Evolutionary conservation across 2,329 filamentous ascomycete species (phyloP), one percentile per base, ranked within the genome.

Genomic region (Pyricularia sp.): DNA sequence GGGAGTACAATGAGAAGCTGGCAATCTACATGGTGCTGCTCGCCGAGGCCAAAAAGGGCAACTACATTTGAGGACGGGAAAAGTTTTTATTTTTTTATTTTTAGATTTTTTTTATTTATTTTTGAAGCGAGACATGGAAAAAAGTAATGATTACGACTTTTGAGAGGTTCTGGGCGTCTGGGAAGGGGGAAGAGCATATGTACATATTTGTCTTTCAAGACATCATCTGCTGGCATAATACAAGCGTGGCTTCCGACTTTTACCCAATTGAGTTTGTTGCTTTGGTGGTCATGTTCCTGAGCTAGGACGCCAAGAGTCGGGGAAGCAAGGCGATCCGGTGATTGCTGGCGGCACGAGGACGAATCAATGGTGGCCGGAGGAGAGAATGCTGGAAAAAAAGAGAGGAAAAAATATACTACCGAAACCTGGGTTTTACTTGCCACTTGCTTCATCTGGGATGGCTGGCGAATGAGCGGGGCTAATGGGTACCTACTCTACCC

Each of bases 11-110:
- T 67, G 73, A 76, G 67, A 77, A 76, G 70, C 66, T 81, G 5
- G 76, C 72, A 2, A 71, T 76, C 26, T 81, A 80, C 69, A 72
- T 80, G 50, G 67, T 75, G 68, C 73, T 77, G n/a, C 76, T 80
- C 2, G 71, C 73, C 30, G 77, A 80, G 64, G 78, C 78, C 2
- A 77, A 79, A 70, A 55, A 28, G 17, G 65, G 59, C 59, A 63
- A 63, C 59, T 28, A 14, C 12, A 63, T 63, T 14, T 63, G 26
- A 28, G 31, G 9, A 11, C 5, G 6, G 28, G 10, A 4, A 11
- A 14, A n/a, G n/a, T n/a, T n/a, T n/a, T n/a, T n/a, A n/a, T n/a
- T n/a, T n/a, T n/a, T n/a, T n/a, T n/a, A n/a, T n/a, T n/a, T n/a
- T n/a, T n/a, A n/a, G n/a, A n/a, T n/a, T n/a, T n/a, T n/a, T n/a